Conservation (phyloP, 192 early-diverging fungal genomes). For the Geranomyces michiganensis region DNA sequence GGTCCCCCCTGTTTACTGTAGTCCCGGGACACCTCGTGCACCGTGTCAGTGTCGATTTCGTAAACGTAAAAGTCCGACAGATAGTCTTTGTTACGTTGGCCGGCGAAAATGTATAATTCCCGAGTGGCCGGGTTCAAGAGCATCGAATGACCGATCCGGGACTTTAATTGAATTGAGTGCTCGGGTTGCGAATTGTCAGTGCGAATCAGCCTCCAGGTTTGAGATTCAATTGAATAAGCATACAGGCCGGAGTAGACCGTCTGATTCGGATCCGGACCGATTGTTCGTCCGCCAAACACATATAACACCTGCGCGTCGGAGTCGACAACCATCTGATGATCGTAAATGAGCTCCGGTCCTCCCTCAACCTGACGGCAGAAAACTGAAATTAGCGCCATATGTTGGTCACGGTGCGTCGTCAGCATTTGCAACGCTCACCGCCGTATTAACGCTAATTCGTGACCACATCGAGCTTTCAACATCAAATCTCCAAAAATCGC, state of each 20-base stretch:
- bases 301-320: conserved; percentile 69
- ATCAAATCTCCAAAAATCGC: conserved; percentile 91
- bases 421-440: conserved; percentile 44
- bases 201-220: conserved; percentile 76
- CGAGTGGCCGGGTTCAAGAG: conserved; percentile 72
- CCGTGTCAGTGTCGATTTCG: conserved; percentile 75
- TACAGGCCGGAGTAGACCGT: conserved; percentile 88
- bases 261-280: conserved; percentile 62
- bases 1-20: conserved; percentile 75
- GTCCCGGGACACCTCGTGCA: conserved; percentile 79
- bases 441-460: conserved; percentile 76
- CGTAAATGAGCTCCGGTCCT: conserved; percentile 88
- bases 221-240: conserved; percentile 68
- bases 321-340: conserved; percentile 94
- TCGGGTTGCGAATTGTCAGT: conserved; percentile 59
- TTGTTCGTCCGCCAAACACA: conserved; percentile 86
- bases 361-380: conserved; percentile 58
- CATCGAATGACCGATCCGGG: conserved; percentile 91
- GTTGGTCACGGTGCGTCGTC: too few species aligned
- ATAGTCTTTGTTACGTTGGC: conserved; percentile 81
- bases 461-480: conserved; percentile 69
- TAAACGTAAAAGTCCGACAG: conserved; percentile 83
- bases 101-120: conserved; percentile 86
- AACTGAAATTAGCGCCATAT: neutral
- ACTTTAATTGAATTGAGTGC: conserved; percentile 68